phyloP scores from a whole-genome alignment of 148 eudicot species.

The Chenopodium album region DNA sequence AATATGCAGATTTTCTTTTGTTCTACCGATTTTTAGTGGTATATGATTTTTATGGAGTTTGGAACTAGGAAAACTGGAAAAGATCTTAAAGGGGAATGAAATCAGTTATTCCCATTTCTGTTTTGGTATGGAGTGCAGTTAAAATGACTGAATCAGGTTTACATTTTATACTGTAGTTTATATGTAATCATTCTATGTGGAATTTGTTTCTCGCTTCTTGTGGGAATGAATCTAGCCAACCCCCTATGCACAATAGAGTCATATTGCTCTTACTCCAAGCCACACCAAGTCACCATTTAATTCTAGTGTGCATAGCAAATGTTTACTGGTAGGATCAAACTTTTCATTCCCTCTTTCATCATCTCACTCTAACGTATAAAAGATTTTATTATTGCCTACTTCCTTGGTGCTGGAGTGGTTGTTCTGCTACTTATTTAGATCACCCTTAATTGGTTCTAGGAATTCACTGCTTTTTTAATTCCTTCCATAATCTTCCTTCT shows the following conservation, averaged over 20 bases:
- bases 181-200: background rate
- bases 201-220: background rate
- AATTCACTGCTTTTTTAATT: background rate
- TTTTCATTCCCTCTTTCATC: background rate
- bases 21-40: background rate
- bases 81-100: slow-evolving; percentile 6
- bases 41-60: background rate
- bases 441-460: background rate
- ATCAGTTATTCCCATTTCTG: background rate
- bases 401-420: too few species aligned
- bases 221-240: background rate
- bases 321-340: background rate
- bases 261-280: background rate
- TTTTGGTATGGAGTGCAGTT: background rate
- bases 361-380: background rate
- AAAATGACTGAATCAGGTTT: background rate
- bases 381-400: background rate
- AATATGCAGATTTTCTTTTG: background rate
- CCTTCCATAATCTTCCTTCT: too few species aligned
- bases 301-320: background rate
- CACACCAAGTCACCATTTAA: background rate
- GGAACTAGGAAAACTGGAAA: background rate
- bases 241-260: background rate
- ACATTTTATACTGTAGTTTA: too few species aligned
- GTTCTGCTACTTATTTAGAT: too few species aligned